Evolutionary conservation across 176 grass and related monocot species (phyloP), one percentile per base, ranked within the genome.

Genomic region (Carex littledalei): DNA sequence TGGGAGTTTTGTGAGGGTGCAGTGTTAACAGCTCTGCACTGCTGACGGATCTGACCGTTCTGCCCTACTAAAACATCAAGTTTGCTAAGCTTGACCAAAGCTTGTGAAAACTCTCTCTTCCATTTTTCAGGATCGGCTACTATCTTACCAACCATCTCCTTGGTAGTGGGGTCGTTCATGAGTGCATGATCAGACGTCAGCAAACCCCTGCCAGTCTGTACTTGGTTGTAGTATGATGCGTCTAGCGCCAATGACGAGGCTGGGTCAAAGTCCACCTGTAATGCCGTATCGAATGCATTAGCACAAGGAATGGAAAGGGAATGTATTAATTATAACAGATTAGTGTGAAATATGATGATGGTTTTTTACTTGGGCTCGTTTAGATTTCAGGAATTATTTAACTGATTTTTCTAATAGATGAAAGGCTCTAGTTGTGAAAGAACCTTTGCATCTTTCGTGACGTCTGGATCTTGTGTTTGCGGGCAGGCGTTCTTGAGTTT

Each of bases 141-240:
- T 83, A 95, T 26, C 21, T 5, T 18, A 71, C 79, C 11, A 16
- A 95, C 10, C 0, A 92, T 39, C 14, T 81, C 79, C 83, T 3
- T n/a, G 72, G 89, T 93, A 63, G 3, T 58, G 3, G 49, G 0
- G 79, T 92, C 85, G 24, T 84, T 0, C 65, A 54, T 88, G 8
- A 95, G 5, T 3, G 88, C 79, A 6, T 91, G 72, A 86, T 95
- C 93, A 39, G 92, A 6, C 20, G 87, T 88, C 85, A 95, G 70
- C 67, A 89, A 67, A 79, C 82, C 92, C 82, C 74, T 93, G 67
- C 89, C 88, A 5, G 60, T 77, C 34, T 89, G 24, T 17, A 84
- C 63, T 3, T 86, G 64, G 39, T 0, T 73, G 74, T 91, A 95
- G 80, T 89, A 95, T 39, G 21, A 86, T 16, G 9, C 3, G 55